Conservation (phyloP, 768 basidiomycete species). For the Baorangia bicolor region DNA sequence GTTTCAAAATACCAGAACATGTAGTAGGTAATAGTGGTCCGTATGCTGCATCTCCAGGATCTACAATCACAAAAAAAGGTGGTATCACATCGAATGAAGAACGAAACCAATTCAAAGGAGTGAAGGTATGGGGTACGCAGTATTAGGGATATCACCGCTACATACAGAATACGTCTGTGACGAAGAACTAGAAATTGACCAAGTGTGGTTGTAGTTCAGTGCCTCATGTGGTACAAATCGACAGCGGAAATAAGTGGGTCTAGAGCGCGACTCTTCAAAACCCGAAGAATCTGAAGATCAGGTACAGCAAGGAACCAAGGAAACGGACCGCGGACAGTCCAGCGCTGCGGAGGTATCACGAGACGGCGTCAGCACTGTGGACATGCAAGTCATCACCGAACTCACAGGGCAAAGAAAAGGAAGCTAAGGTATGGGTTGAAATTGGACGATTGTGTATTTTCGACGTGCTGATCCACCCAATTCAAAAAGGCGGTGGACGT, state of each 20-base stretch:
- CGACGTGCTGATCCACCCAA: slow-evolving; percentile 65
- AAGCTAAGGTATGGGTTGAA: slow-evolving; percentile 92
- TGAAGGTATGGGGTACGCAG: slow-evolving; percentile 15
- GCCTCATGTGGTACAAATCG: slow-evolving; percentile 4
- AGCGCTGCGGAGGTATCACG: slow-evolving; percentile 45
- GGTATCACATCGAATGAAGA: neutral
- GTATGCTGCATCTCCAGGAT: neutral
- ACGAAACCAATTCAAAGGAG: neutral
- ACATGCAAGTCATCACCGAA: neutral
- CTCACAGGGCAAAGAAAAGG: slow-evolving; percentile 67
- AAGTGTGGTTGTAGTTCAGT: neutral
- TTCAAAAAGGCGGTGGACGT: slow-evolving; percentile 74
- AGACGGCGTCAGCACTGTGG: slow-evolving; percentile 1
- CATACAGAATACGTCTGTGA: slow-evolving; percentile 5
- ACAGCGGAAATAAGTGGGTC: neutral
- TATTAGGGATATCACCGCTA: slow-evolving; percentile 5
- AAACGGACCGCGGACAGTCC: slow-evolving; percentile 81
- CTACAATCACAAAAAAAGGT: slow-evolving; percentile 1
- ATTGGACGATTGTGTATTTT: slow-evolving; percentile 44
- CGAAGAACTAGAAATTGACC: neutral
- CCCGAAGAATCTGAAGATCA: slow-evolving; percentile 73
- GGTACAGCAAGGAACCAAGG: slow-evolving; percentile 73
- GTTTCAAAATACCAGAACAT: slow-evolving; percentile 1
- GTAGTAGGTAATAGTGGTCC: neutral
- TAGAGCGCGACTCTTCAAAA: slow-evolving; percentile 34